A percentile compares a stretch with the other conserved stretches of the same genome.
Conservation (phyloP, 257 asterid species). For the Mitragyna speciosa region DNA sequence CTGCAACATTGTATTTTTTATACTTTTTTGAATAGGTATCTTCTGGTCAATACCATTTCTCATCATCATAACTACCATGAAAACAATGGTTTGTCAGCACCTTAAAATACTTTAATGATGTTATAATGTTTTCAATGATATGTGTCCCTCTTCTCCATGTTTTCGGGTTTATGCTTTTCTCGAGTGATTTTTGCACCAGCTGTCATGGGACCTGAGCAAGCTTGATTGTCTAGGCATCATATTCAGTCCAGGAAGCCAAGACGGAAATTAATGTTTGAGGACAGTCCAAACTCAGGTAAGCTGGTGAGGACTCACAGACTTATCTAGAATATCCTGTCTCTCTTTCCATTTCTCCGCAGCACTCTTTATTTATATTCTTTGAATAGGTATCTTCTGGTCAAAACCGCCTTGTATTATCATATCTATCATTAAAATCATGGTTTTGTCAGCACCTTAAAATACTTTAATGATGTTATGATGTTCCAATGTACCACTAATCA, state of each 20-base stretch:
- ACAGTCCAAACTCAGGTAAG: conserved; percentile 20
- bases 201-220: conserved; percentile 1
- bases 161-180: conserved; percentile 22
- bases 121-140: conserved; percentile 1
- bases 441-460: conserved; percentile 33
- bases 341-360: conserved; percentile 33
- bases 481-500: conserved; percentile 16
- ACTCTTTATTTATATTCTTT: conserved; percentile 20
- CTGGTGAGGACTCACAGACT: conserved; percentile 34
- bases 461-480: background rate
- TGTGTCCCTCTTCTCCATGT: conserved; percentile 21
- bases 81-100: conserved; percentile 45
- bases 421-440: conserved; percentile 39
- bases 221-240: background rate
- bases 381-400: conserved; percentile 35
- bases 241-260: too few relatives aligned
- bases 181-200: conserved; percentile 18
- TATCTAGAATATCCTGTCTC: conserved; percentile 41
- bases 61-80: conserved; percentile 24
- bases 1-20: conserved; percentile 17
- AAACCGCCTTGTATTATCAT: conserved; percentile 24
- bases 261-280: too few relatives aligned
- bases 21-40: conserved; percentile 38
- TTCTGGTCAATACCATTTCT: conserved; percentile 31
- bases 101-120: background rate